A percentile compares a stretch with the other conserved stretches of the same genome.
Conservation (phyloP, 2,329 filamentous ascomycete species). For the Colletotrichum tamarilloi region DNA sequence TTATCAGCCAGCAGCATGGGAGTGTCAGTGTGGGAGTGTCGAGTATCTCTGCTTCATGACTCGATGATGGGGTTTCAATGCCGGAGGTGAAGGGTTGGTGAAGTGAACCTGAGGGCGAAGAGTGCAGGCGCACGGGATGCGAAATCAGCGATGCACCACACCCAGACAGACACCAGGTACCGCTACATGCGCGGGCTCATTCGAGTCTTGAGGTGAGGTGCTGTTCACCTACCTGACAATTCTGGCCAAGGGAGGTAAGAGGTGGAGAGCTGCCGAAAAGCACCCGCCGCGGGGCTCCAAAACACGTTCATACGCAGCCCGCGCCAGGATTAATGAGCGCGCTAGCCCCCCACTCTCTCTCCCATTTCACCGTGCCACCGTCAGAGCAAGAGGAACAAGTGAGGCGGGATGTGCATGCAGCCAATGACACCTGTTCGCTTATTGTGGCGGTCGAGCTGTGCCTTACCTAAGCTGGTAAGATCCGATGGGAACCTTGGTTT, state of each 20-base stretch:
- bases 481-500: slow-evolving; percentile 13
- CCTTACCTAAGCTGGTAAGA: slow-evolving; percentile 25
- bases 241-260: neutral
- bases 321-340: neutral
- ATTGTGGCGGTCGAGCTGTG: neutral
- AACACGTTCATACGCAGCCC: neutral
- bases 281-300: slow-evolving; percentile 10
- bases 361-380: neutral
- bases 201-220: no score
- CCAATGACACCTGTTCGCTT: neutral
- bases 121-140: slow-evolving; percentile 1
- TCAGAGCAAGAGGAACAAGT: neutral
- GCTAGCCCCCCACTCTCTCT: slow-evolving; percentile 17
- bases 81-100: slow-evolving; percentile 5
- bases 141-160: neutral
- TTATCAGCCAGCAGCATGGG: slow-evolving; percentile 1
- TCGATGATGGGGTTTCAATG: slow-evolving; percentile 27
- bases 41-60: slow-evolving; percentile 15
- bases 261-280: slow-evolving; percentile 13
- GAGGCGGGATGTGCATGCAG: slow-evolving; percentile 13
- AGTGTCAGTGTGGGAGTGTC: neutral
- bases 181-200: slow-evolving; percentile 27
- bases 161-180: neutral
- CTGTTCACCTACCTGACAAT: neutral
- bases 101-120: no score